Evolutionary conservation across 2,329 filamentous ascomycete species (phyloP).

Genomic region (Microsporum canis): DNA sequence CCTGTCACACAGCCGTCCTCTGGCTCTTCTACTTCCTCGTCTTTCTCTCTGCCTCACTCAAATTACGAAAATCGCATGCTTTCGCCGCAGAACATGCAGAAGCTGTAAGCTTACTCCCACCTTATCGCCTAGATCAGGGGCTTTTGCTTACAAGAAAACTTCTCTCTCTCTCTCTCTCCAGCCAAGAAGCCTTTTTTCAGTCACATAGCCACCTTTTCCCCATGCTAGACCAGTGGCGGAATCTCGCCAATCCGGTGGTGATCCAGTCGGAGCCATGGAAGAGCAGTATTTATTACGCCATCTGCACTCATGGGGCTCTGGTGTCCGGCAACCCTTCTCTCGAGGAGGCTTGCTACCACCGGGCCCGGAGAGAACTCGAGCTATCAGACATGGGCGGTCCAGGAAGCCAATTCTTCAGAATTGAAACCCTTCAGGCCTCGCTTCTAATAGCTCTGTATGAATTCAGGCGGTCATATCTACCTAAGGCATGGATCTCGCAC

Average conservation of each 20-base stretch:
- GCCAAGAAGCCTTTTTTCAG: conserved; percentile 5
- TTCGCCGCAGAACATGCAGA: conserved; percentile 1
- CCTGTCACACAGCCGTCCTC: conserved; percentile 2
- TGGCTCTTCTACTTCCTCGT: conserved; percentile 1
- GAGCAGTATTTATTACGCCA: conserved; percentile 7
- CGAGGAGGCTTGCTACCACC: conserved; percentile 6
- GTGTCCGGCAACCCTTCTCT: conserved; percentile 4
- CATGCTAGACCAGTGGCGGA: conserved; percentile 5
- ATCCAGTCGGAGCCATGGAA: conserved; percentile 7
- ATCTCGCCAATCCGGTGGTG: background rate
- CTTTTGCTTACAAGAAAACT: background rate
- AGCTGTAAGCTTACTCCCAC: background rate
- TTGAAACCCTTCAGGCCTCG: conserved; percentile 6
- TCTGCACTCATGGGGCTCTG: conserved; percentile 5
- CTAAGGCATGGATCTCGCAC: conserved; percentile 4
- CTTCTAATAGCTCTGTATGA: conserved; percentile 2
- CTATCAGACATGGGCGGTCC: conserved; percentile 5
- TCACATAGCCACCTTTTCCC: conserved; percentile 4
- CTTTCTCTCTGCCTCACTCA: conserved; percentile 2
- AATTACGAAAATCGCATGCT: conserved; percentile 3
- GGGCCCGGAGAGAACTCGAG: conserved; percentile 6
- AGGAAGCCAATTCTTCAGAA: conserved; percentile 1
- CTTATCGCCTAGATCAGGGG: background rate
- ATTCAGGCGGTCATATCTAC: conserved; percentile 2
- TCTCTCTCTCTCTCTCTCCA: background rate